Base-by-base conservation (phyloP, 257 asterid species). In the Perilla frutescens region DNA sequence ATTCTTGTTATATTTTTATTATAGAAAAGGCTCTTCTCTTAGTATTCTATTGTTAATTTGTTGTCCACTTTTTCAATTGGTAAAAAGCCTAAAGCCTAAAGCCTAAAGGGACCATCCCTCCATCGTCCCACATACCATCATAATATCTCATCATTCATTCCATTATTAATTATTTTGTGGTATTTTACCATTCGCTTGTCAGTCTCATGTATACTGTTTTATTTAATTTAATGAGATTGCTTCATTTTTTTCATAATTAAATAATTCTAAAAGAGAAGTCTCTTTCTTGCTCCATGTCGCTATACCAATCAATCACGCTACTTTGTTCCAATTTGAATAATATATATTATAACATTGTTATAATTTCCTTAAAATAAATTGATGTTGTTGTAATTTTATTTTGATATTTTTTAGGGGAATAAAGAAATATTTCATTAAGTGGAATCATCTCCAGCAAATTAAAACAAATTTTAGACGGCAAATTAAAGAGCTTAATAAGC, bases 71-170 rank as follows among this genome's bases (percentile, higher is more conserved):
- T 32, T 55, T 57, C 44, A 43, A n/a, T n/a, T 15, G 53, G 36
- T 54, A 5, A 9, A 6, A n/a, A n/a, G n/a, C n/a, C n/a, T n/a
- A n/a, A n/a, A 45, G 37, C 1, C 37, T 4, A 51, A 62, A 20
- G 26, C 26, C 26, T 20, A 20, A 20, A 20, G 26, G 82, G 79
- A 68, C 77, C 79, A 49, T 71, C 65, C 61, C 56, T 6, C 49
- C 66, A 49, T 43, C 63, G 68, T 44, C 43, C 59, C 66, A 26
- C 55, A 0, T 47, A 59, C 31, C 75, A 66, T 50, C 34, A 78
- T 72, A 45, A 57, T 49, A 37, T 66, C 61, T 76, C 80, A 72
- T 72, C 66, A 72, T 66, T 56, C 49, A 6, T 66, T 50, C 77
- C 64, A 51, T 72, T 32, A 72, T 60, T 56, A 50, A 12, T 48